Evolutionary conservation across 345 rosid genomes (phyloP).

Genomic region (Citrus medica): DNA sequence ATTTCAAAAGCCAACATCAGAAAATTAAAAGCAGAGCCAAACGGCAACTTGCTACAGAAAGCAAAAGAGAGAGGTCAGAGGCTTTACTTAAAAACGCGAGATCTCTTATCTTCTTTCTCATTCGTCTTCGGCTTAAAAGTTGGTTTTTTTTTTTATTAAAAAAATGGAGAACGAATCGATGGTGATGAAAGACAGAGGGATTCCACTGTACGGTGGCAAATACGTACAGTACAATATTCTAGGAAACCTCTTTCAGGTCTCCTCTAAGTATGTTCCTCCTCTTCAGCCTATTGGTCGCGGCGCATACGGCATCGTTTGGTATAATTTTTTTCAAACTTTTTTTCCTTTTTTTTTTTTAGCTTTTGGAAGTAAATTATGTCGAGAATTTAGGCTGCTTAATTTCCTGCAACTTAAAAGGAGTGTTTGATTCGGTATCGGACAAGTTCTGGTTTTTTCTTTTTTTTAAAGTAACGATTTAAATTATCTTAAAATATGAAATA

Average conservation of each 20-base stretch:
- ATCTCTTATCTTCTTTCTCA: not conserved
- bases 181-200: conserved; percentile 18
- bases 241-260: conserved; percentile 61
- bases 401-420: not conserved
- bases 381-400: not conserved
- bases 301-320: conserved; percentile 92
- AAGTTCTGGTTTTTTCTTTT: not conserved
- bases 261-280: conserved; percentile 82
- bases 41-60: not conserved
- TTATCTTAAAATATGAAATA: not conserved
- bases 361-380: not conserved
- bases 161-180: conserved; percentile 38
- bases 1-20: not conserved
- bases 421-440: not conserved
- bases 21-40: not conserved
- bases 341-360: not conserved
- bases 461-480: not conserved
- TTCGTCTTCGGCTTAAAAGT: not conserved
- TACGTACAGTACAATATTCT: conserved; percentile 60
- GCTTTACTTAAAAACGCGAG: not conserved
- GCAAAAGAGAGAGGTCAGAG: not conserved
- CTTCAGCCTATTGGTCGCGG: conserved; percentile 85
- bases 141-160: not conserved
- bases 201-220: conserved; percentile 37
- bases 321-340: conserved; percentile 3